A percentile compares a stretch with the other conserved stretches of the same genome.
Conservation (phyloP, 495 filamentous ascomycete species). For the Bryoglossum gracile region DNA sequence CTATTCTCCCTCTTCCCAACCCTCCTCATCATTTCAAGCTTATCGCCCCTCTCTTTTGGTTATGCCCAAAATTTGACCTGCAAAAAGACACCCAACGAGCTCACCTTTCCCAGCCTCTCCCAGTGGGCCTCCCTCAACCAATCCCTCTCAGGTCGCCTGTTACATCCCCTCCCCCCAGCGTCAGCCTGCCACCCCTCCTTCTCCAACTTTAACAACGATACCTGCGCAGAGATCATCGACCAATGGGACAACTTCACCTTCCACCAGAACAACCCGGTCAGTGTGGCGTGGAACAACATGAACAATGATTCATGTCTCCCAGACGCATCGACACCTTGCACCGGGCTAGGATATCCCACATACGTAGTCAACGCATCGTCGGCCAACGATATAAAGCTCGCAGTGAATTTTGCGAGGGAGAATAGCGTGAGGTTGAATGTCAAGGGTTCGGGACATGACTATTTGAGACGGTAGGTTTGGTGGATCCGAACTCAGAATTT, state of each 20-base stretch:
- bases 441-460: conserved; percentile 57
- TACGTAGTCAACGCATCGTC: conserved; percentile 41
- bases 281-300: conserved; percentile 25
- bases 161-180: conserved; percentile 43
- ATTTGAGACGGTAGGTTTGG: conserved; percentile 40
- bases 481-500: background rate
- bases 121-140: conserved; percentile 41
- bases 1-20: too few species aligned
- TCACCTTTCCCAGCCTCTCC: conserved; percentile 35
- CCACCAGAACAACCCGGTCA: conserved; percentile 10
- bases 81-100: conserved; percentile 42
- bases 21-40: too few species aligned
- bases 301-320: conserved; percentile 41
- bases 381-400: conserved; percentile 34
- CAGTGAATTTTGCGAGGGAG: conserved; percentile 37
- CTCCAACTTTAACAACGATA: conserved; percentile 33
- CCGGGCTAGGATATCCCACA: conserved; percentile 39
- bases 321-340: conserved; percentile 26
- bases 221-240: conserved; percentile 28
- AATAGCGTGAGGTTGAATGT: conserved; percentile 55
- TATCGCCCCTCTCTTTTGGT: too few species aligned
- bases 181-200: conserved; percentile 45
- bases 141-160: conserved; percentile 38
- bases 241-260: conserved; percentile 26
- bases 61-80: too few species aligned